Evolutionary conservation across 2,329 filamentous ascomycete species (phyloP).

Genomic region (Thelonectria discophora): DNA sequence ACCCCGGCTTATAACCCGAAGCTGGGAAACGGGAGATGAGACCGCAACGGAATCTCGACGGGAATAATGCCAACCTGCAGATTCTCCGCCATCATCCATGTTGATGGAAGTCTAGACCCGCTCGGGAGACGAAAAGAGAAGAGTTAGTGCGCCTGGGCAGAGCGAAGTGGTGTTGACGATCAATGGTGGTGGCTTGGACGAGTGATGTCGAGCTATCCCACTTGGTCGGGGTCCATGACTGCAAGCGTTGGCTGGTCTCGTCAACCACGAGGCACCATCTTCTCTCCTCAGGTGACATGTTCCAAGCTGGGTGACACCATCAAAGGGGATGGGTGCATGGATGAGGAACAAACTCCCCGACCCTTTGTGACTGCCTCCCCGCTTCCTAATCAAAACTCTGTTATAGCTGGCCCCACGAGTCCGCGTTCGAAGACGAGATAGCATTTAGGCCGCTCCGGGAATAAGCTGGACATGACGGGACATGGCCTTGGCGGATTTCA

Average conservation of each 20-base stretch:
- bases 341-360: not conserved
- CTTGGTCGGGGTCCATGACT: not conserved
- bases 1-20: conserved; percentile 34
- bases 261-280: not conserved
- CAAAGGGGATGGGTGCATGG: not conserved
- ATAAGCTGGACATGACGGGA: conserved; percentile 36
- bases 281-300: not conserved
- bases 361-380: conserved; percentile 1
- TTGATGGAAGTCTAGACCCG: conserved; percentile 27
- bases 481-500: conserved; percentile 12
- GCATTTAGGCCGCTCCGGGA: conserved; percentile 28
- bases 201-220: conserved; percentile 10
- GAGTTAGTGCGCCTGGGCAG: conserved; percentile 31
- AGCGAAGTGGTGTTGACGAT: conserved; percentile 16
- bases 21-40: conserved; percentile 34
- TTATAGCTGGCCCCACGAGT: conserved; percentile 3
- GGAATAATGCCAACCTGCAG: conserved; percentile 37
- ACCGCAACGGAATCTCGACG: conserved; percentile 37
- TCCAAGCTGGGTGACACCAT: not conserved
- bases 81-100: conserved; percentile 33
- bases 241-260: not conserved
- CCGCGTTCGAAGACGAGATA: conserved; percentile 6
- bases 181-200: conserved; percentile 21
- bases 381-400: not conserved
- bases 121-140: conserved; percentile 28